Percentiles rank a stretch among this genome's conserved stretches.
phyloP scores from a whole-genome alignment of 441 rosid species.

The Syzygium syzygioides region DNA sequence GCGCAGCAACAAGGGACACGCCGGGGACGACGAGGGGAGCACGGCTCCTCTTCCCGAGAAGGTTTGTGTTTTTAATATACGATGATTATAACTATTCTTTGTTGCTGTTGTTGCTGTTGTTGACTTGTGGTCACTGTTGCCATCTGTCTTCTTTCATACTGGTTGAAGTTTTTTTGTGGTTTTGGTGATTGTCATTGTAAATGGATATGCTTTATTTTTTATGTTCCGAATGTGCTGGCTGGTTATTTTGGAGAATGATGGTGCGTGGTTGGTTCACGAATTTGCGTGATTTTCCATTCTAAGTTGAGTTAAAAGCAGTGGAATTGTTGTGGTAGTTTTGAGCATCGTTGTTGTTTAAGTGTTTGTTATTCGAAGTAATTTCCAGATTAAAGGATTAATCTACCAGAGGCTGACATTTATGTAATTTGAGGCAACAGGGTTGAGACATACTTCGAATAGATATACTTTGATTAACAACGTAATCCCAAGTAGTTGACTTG shows the following conservation, averaged over 20 bases:
- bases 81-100: not conserved
- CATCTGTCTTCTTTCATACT: not conserved
- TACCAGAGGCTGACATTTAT: not conserved
- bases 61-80: not conserved
- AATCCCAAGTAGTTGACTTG: not conserved
- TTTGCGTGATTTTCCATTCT: not conserved
- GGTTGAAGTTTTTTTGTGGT: not conserved
- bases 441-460: not conserved
- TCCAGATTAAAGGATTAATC: not conserved
- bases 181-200: not conserved
- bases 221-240: not conserved
- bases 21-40: conserved; percentile 1
- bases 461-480: not conserved
- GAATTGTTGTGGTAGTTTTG: not conserved
- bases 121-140: not conserved
- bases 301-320: not conserved
- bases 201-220: not conserved
- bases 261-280: not conserved
- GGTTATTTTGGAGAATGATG: not conserved
- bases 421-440: not conserved
- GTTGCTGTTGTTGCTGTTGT: not conserved
- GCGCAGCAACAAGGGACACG: not conserved
- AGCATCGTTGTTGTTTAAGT: not conserved
- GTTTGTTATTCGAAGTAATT: not conserved
- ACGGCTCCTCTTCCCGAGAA: conserved; percentile 1